Base-by-base conservation (phyloP, 2,329 filamentous ascomycete genomes). In the Clarireedia paspali region DNA sequence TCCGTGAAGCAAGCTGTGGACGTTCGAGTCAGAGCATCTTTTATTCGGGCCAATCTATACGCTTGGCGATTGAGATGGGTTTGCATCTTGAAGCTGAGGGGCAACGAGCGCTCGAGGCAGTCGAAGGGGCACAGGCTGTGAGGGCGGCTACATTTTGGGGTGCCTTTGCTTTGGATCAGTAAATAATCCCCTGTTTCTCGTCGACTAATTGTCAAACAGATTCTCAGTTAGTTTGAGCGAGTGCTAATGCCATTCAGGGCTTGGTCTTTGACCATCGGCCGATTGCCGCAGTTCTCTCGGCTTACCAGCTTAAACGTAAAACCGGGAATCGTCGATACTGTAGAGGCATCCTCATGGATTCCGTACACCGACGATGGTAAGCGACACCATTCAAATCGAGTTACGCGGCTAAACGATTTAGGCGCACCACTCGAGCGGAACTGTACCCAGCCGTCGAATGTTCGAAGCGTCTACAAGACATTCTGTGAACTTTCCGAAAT, bases 401-500 rank as follows among this genome's bases (percentile, higher is more conserved):
- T 12, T 34, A 9, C 12, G 30, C 30, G 30, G 9, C 30, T 34
- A 47, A 42, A 42, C 2, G 7, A 55, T 26, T 15, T 24, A 68
- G 66, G 64, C 24, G 60, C 60, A 17, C 65, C 81, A 76, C 1
- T 84, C 78, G 63, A 83, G 75, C 2, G 80, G 80, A 63, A 78
- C 79, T 62, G 81, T 77, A 81, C 67, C 70, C 84, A 85, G 61
- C 81, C 82, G 0, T 86, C 81, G 3, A 86, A 88, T 58, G 83
- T 89, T 34, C 76, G 85, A 24, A 84, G 83, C 1, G 80, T 86
- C 5, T 85, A 82, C 67, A 83, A 81, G 68, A 81, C 84, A 61
- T 85, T 89, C 62, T 87, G 84, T 65, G 82, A 85, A 64, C 76
- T 91, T 50, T 88, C 84, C 59, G 85, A 89, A 70, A 78, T 90